Conservation (phyloP, 2,329 filamentous ascomycete genomes). For the Penicillium sp. region DNA sequence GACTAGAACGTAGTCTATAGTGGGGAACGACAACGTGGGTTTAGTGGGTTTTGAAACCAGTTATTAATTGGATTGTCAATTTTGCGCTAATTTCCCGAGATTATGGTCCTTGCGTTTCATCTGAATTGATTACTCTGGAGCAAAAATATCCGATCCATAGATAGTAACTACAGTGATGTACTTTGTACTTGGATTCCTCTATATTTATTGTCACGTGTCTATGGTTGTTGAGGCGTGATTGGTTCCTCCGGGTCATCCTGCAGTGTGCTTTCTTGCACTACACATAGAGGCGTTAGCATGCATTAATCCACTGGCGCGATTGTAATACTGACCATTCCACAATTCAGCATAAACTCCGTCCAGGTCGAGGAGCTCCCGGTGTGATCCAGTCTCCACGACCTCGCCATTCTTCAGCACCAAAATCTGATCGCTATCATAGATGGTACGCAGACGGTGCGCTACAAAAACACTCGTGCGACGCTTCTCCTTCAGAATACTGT, state of each 20-base stretch:
- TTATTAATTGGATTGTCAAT: neutral
- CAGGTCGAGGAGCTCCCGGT: constrained; percentile 75
- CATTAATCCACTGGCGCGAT: neutral
- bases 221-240: neutral
- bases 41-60: neutral
- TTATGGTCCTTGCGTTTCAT: neutral
- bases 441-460: constrained; percentile 86
- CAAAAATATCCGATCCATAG: no score
- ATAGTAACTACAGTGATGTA: neutral
- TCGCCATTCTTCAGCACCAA: constrained; percentile 81
- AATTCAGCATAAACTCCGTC: constrained; percentile 77
- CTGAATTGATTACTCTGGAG: neutral
- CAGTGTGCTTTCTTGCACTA: neutral
- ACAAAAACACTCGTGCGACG: constrained; percentile 89
- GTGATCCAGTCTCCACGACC: constrained; percentile 87
- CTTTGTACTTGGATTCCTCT: neutral
- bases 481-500: constrained; percentile 86
- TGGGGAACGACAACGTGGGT: neutral
- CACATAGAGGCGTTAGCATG: neutral
- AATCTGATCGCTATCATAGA: constrained; percentile 89
- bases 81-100: neutral
- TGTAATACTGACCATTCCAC: constrained; percentile 71
- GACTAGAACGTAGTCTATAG: neutral
- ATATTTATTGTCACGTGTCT: neutral
- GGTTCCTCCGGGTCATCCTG: neutral